Evolutionary conservation across 148 eudicot species (phyloP).

Genomic region (Beta vulgaris): DNA sequence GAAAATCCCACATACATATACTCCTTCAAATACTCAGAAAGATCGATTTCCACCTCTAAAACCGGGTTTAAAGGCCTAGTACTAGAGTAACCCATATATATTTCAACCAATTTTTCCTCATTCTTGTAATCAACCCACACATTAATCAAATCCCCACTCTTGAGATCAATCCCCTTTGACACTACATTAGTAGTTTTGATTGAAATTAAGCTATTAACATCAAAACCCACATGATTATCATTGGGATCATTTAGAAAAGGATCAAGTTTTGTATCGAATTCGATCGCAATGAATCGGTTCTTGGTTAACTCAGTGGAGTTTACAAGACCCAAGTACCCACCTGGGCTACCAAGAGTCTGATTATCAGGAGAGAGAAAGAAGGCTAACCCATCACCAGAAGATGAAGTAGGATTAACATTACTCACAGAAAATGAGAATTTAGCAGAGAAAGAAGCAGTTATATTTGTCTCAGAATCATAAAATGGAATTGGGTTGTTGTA

Average conservation of each 20-base stretch:
- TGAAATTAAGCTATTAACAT: conserved; percentile 60
- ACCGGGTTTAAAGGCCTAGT: conserved; percentile 52
- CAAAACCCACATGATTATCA: conserved; percentile 79
- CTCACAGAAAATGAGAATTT: conserved; percentile 55
- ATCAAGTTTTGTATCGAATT: conserved; percentile 71
- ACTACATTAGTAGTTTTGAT: conserved; percentile 40
- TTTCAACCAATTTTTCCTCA: conserved; percentile 33
- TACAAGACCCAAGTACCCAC: conserved; percentile 77
- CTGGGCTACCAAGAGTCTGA: conserved; percentile 60
- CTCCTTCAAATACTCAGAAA: conserved; percentile 52
- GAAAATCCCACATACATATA: conserved; percentile 78
- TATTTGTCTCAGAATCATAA: conserved; percentile 43
- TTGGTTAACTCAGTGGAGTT: conserved; percentile 60
- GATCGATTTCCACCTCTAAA: conserved; percentile 47
- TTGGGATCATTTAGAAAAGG: conserved; percentile 59
- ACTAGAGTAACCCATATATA: conserved; percentile 52
- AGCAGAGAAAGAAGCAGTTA: conserved; percentile 72
- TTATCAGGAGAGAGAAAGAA: conserved; percentile 75
- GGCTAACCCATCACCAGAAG: conserved; percentile 63
- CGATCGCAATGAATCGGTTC: conserved; percentile 72
- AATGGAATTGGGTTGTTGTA: conserved; percentile 62
- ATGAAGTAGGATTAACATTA: conserved; percentile 52
- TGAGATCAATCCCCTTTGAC: conserved; percentile 46
- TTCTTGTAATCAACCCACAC: conserved; percentile 82
- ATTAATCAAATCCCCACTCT: conserved; percentile 55